A percentile compares a stretch with the other conserved stretches of the same genome.
phyloP scores from a whole-genome alignment of 2,329 filamentous ascomycete species.

The Colletotrichum sp. region DNA sequence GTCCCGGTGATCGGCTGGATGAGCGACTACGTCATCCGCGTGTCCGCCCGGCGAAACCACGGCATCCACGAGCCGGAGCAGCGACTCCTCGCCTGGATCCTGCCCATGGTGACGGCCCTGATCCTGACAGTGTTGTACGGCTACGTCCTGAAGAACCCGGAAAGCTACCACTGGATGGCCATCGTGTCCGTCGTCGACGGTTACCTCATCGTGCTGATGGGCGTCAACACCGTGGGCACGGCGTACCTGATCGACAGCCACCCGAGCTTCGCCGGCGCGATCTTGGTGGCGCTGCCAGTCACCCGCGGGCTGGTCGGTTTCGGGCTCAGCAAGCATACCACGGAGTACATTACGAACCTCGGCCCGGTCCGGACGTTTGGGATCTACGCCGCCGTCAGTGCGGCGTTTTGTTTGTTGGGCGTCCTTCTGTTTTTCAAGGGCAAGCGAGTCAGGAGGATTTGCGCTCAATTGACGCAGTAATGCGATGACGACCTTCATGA shows the following conservation, averaged over 20 bases:
- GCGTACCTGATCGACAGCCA: constrained; percentile 18
- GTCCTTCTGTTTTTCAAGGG: constrained; percentile 4
- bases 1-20: constrained; percentile 14
- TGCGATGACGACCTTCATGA: neutral
- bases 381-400: constrained; percentile 13
- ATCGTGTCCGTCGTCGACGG: constrained; percentile 10
- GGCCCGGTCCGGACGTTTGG: constrained; percentile 10
- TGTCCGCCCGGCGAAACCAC: constrained; percentile 40
- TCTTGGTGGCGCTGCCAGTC: constrained; percentile 7
- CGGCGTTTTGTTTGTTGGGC: constrained; percentile 5
- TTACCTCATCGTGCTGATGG: constrained; percentile 12
- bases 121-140: constrained; percentile 14
- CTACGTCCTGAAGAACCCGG: constrained; percentile 4
- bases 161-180: constrained; percentile 15
- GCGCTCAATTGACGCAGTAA: neutral
- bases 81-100: constrained; percentile 29
- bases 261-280: constrained; percentile 3
- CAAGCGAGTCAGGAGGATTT: neutral
- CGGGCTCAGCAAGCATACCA: constrained; percentile 15
- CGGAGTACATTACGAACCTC: constrained; percentile 22
- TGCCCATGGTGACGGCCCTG: constrained; percentile 9
- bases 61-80: constrained; percentile 47
- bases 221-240: constrained; percentile 4
- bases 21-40: constrained; percentile 18
- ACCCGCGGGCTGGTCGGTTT: constrained; percentile 14